Base-by-base conservation (phyloP, 768 basidiomycete genomes). In the Russula ochroleuca region DNA sequence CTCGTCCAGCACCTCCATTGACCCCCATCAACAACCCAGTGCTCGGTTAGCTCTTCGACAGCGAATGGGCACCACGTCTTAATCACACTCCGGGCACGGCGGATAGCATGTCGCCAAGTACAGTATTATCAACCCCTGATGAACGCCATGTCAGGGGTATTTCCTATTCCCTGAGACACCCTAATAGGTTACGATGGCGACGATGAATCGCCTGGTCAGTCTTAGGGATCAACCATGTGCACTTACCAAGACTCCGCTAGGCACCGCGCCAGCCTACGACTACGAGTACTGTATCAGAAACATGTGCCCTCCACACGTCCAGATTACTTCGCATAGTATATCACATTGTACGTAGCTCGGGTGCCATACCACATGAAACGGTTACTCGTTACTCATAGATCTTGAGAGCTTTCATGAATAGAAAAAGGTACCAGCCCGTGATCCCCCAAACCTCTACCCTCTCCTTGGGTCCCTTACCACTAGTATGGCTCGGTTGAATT, bases 401-500 rank as follows among this genome's bases (percentile, higher is more conserved):
- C 53, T 75, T 74, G 67, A 89, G 70, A 21, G 74, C 75, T 65
- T 77, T 80, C 83, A 90, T 83, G 68, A 91, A 74, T 53, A 82
- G 68, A 51, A 79, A 81, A 58, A 90, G 77, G 75, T 90, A 92
- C 88, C 90, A 92, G 40, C 90, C 91, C 23, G 91, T 91, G 70
- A 92, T 74, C 0, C 91, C 90, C 88, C 90, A 92, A 31, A 91
- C 83, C 70, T 92, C 87, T 17, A 90, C 73, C 62, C 77, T 76
- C 13, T 78, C 81, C 52, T 76, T 74, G 45, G 72, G 73, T 33
- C 77, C 79, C 21, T 73, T 72, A 15, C 79, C 79, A 48, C 80
- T 73, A 64, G 81, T 78, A 56, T 79, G 78, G 57, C 74, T 70
- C 72, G 74, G 73, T 23, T 71, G 70, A 43, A 69, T 71, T 33